phyloP scores from a whole-genome alignment of 768 basidiomycete species.

The Suillus discolor region DNA sequence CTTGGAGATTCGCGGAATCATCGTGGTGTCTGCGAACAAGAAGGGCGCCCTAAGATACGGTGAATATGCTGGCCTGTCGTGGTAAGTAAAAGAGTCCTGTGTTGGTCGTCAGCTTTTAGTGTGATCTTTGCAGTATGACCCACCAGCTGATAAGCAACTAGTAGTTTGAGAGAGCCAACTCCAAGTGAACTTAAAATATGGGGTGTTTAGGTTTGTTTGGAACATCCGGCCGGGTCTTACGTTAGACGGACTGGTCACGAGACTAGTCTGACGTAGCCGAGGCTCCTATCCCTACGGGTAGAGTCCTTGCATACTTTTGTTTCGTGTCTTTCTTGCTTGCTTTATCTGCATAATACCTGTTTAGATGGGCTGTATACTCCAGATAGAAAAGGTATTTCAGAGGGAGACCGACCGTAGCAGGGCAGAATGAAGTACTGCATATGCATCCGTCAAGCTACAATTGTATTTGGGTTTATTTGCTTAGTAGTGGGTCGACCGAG shows the following conservation, averaged over 20 bases:
- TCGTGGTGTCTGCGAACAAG: neutral
- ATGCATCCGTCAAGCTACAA: no score
- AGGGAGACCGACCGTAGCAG: no score
- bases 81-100: neutral
- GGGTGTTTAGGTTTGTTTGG: neutral
- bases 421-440: no score
- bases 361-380: no score
- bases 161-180: neutral
- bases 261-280: neutral
- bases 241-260: no score
- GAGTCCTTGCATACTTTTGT: no score
- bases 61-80: neutral
- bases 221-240: neutral
- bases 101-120: neutral
- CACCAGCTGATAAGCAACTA: neutral
- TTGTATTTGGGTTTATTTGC: no score
- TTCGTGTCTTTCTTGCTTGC: no score
- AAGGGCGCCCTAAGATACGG: neutral
- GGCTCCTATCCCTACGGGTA: neutral
- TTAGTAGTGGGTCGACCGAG: no score
- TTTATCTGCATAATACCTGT: no score
- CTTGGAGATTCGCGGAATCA: conserved; percentile 11
- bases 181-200: neutral
- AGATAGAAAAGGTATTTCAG: no score
- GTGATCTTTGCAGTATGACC: neutral